Evolutionary conservation across 2,329 filamentous ascomycete genomes (phyloP), one percentile per base, ranked within the genome.

Genomic region (Boeremia exigua): DNA sequence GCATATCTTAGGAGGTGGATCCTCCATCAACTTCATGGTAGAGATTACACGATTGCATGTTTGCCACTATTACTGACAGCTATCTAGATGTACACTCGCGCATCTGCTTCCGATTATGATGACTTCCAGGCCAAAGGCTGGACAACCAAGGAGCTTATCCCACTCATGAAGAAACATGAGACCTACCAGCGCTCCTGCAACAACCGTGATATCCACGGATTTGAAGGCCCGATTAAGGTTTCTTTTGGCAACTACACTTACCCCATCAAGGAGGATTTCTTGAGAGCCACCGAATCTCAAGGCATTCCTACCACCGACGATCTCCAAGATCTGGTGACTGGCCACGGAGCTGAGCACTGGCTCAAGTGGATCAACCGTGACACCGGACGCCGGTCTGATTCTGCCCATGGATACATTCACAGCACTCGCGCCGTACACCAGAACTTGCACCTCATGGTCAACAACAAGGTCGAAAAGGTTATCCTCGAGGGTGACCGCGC

Each of bases 71-170:
- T 4, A 8, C 25, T 49, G 7, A 48, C 23, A 3, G 17, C 2
- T 23, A 7, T 33, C 0, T 48, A 86, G 85, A 90, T 89, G 86
- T 90, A 90, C 78, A 90, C 88, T 17, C 82, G 88, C 63, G 88
- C 87, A 19, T 89, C 86, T 1, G 86, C 86, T 6, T 89, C 86
- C 0, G 88, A 90, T 73, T 90, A 91, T 59, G 89, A 92, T 67
- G 89, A 91, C 75, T 92, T 91, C 76, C 87, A 91, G 67, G 85
- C 88, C 48, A 87, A 90, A 72, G 89, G 89, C n/a, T 92, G 89
- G 89, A 86, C 82, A 8, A 91, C 89, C 3, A 84, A 91, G 72
- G 88, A 92, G 58, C 82, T 92, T 5, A 77, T 92, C 5, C 89
- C 89, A 0, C 80, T 92, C 17, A 92, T 92, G 89, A 88, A 79